These are phyloP conservation scores for Astrephomene gubernaculifera DNA, from an alignment of 139 green algal genomes.

Conservation along the genomic window DNA sequence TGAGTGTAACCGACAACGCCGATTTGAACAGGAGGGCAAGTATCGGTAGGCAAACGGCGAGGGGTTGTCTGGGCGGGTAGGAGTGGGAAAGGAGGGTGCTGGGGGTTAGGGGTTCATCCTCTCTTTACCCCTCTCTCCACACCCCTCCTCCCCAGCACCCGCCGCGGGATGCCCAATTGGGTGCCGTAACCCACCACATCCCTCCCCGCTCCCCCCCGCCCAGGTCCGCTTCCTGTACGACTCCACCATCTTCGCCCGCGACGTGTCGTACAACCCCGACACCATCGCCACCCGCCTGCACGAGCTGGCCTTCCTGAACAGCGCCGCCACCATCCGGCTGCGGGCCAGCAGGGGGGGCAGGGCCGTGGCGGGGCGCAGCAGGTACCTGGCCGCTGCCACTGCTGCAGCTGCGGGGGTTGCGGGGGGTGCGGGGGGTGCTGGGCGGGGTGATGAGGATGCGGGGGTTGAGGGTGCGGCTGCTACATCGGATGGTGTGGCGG, in stretches of 20 bases:
- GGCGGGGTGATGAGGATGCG: too few relatives aligned
- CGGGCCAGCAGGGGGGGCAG: constrained; percentile 8
- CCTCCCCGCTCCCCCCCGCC: not conserved
- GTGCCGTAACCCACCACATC: not conserved
- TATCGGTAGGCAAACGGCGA: too few relatives aligned
- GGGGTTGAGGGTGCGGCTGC: not conserved
- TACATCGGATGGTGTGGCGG: not conserved
- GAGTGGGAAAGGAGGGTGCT: too few relatives aligned
- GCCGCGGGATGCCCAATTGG: too few relatives aligned
- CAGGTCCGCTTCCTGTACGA: constrained; percentile 92
- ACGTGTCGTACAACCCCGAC: constrained; percentile 80
- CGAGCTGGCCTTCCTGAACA: constrained; percentile 98
- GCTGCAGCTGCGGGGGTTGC: too few relatives aligned
- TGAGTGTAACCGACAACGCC: not conserved
- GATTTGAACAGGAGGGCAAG: too few relatives aligned
- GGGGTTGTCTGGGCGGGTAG: too few relatives aligned
- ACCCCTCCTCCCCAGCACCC: too few relatives aligned
- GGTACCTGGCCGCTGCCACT: constrained; percentile 1
- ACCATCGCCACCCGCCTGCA: constrained; percentile 86
- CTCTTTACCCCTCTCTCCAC: too few relatives aligned
- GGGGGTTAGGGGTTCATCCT: too few relatives aligned
- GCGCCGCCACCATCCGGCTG: constrained; percentile 63
- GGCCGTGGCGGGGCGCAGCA: constrained; percentile 6
- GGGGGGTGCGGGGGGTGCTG: too few relatives aligned
- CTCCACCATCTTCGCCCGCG: constrained; percentile 76